A percentile compares a stretch with the other conserved stretches of the same genome.
Conservation (phyloP, 2,329 filamentous ascomycete species). For the Phyllosticta capitalensis region DNA sequence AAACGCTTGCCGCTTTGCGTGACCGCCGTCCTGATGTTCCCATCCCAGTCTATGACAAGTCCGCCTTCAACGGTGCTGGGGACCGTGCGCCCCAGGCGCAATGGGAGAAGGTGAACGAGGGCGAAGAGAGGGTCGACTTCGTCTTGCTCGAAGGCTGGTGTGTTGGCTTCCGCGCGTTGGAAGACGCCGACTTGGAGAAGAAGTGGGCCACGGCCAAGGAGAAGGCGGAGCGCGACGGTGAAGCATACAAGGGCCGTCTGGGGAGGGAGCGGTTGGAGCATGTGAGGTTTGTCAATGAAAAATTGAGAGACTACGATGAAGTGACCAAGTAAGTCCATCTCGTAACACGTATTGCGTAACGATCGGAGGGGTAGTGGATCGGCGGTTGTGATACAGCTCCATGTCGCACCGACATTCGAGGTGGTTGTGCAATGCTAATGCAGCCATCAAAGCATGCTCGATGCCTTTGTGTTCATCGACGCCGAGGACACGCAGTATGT, state of each 20-base stretch:
- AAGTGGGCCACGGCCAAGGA: constrained; percentile 45
- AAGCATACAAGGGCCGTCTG: constrained; percentile 41
- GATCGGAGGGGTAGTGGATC: neutral
- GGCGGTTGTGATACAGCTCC: neutral
- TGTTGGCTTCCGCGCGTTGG: constrained; percentile 65
- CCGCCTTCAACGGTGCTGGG: constrained; percentile 62
- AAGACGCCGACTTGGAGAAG: constrained; percentile 44
- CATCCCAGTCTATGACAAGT: constrained; percentile 79
- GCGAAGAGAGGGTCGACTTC: constrained; percentile 49
- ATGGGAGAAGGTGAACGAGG: constrained; percentile 53
- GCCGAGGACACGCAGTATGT: constrained; percentile 65
- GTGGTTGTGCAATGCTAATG: constrained; percentile 10
- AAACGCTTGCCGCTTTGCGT: constrained; percentile 53
- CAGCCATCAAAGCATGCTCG: constrained; percentile 35
- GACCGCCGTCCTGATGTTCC: constrained; percentile 39
- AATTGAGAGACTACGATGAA: constrained; percentile 47
- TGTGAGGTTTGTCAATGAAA: constrained; percentile 48
- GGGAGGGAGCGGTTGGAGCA: constrained; percentile 43
- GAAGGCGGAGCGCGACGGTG: constrained; percentile 33
- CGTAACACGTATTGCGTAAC: neutral
- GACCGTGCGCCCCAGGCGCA: constrained; percentile 55
- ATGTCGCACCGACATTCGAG: neutral
- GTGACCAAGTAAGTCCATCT: constrained; percentile 41
- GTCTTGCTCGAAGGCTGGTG: constrained; percentile 89
- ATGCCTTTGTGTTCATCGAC: constrained; percentile 58